Base-by-base conservation (phyloP, 164 flowering plant species). In the Berberis thunbergii region DNA sequence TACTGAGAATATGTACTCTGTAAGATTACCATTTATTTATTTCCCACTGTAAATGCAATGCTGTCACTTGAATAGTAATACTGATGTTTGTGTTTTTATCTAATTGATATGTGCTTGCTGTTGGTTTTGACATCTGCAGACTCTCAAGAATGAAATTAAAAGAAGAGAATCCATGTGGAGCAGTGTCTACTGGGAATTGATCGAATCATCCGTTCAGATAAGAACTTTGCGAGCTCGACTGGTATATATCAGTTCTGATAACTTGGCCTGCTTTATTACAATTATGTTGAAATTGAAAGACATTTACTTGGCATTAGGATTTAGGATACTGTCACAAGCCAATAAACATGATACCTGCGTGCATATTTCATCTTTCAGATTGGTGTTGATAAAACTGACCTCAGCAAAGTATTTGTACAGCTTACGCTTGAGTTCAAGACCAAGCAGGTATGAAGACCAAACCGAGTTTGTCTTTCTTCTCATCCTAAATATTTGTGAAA, bases 1-100 rank as follows among this genome's bases (percentile, higher is more conserved):
- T 61, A 91, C 99, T 49, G 99, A 95, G 80, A 80, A 74, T 3
- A 87, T 89, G 96, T 89, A 75, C 67, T 95, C 99, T 57, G 99
- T 95, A 85, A 65, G 96, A 57, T 67, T 26, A 26, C 26, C 26
- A 26, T 26, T 26, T 26, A 26, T 26, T 26, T 26, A 26, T 26
- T 26, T 26, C 26, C 26, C 26, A 26, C 26, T 26, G 26, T 26
- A 26, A 26, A 26, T 26, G 26, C 26, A 26, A 26, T 26, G 26
- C 26, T 26, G 26, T 26, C 26, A 26, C 26, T 26, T 26, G 26
- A 26, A 26, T 26, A 26, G 26, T 26, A 26, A 26, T 26, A 26
- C 26, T 26, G 26, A 26, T 26, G 26, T 26, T 26, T 26, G 26
- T 26, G 26, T 26, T 26, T 26, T 26, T 26, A 26, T 55, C 61